phyloP scores from a whole-genome alignment of 176 grass and related monocot genomes.

The Hordeum marinum region DNA sequence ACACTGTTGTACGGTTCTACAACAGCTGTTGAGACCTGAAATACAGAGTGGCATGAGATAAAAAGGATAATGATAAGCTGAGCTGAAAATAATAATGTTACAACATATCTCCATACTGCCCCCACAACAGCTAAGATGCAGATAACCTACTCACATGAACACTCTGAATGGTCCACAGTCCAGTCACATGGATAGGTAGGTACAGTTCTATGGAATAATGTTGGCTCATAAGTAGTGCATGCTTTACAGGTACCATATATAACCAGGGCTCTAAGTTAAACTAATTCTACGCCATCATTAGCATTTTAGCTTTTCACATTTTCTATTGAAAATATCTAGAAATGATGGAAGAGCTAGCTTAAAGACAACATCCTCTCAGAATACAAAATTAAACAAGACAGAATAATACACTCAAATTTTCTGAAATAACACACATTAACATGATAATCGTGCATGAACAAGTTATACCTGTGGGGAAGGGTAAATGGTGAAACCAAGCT shows the following conservation, averaged over 20 bases:
- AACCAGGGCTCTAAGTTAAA: neutral
- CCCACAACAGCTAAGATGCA: slow-evolving; percentile 44
- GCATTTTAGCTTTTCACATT: neutral
- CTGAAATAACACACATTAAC: neutral
- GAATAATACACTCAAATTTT: neutral
- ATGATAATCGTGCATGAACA: neutral
- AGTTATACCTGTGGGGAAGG: slow-evolving; percentile 79
- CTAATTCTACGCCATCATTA: slow-evolving; percentile 16
- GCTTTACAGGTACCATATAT: neutral
- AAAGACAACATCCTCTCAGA: neutral
- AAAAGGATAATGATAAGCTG: neutral
- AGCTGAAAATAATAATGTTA: slow-evolving; percentile 16
- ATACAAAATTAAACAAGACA: neutral
- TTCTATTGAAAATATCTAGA: neutral
- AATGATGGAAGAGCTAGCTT: neutral
- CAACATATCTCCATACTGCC: slow-evolving; percentile 1
- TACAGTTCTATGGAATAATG: slow-evolving; percentile 15
- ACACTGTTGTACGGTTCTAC: slow-evolving; percentile 99
- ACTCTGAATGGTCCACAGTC: slow-evolving; percentile 22
- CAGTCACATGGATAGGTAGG: slow-evolving; percentile 16
- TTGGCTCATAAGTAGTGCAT: slow-evolving; percentile 1
- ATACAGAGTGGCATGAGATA: slow-evolving; percentile 33
- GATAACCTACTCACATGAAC: slow-evolving; percentile 30
- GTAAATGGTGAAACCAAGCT: slow-evolving; percentile 98
- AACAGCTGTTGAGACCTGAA: slow-evolving; percentile 94